phyloP scores from a whole-genome alignment of 805 yeast species.

The Saturnispora zaruensis region DNA sequence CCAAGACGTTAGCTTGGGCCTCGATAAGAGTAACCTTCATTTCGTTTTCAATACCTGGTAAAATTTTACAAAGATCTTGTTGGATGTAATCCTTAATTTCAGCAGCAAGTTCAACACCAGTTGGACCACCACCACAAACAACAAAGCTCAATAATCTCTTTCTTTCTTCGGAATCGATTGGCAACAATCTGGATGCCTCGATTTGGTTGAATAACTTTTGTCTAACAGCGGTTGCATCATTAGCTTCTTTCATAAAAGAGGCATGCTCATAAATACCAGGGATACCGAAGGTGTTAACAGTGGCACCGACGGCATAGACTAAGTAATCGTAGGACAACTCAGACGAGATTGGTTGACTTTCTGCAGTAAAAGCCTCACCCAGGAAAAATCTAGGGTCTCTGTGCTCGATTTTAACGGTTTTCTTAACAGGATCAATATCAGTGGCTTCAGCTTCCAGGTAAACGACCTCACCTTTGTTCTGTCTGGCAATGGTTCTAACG shows the following conservation, averaged over 20 bases:
- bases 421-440: constrained; percentile 64
- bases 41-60: constrained; percentile 77
- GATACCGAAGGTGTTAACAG: constrained; percentile 88
- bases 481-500: constrained; percentile 76
- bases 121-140: constrained; percentile 98
- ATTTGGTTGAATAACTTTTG: constrained; percentile 75
- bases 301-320: constrained; percentile 91
- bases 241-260: constrained; percentile 79
- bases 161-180: constrained; percentile 65
- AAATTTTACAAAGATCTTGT: constrained; percentile 83
- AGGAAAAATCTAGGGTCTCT: constrained; percentile 43
- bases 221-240: constrained; percentile 81
- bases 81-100: constrained; percentile 90
- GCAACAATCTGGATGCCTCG: constrained; percentile 79
- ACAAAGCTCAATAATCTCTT: constrained; percentile 78
- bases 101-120: constrained; percentile 97
- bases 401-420: constrained; percentile 56
- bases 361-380: constrained; percentile 45
- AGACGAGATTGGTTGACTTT: constrained; percentile 36
- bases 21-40: constrained; percentile 79
- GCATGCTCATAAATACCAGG: constrained; percentile 91
- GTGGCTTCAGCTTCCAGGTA: constrained; percentile 90
- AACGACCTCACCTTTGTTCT: constrained; percentile 61
- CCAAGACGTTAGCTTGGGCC: constrained; percentile 83
- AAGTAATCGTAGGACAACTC: constrained; percentile 66